Conservation (phyloP, 2,329 filamentous ascomycete genomes). For the Diplodia scrobiculata region DNA sequence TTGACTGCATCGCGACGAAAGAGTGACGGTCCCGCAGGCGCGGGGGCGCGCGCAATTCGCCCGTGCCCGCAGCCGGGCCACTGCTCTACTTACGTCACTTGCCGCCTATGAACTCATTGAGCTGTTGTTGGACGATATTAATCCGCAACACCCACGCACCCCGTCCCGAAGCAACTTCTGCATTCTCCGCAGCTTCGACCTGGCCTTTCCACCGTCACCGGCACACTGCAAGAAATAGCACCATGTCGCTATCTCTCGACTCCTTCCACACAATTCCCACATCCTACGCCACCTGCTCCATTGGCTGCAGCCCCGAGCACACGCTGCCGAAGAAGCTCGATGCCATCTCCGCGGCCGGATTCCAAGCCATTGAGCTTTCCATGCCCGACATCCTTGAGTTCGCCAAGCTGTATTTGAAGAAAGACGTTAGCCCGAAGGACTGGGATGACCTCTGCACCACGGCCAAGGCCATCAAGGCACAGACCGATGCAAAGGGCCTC, state of each 20-base stretch:
- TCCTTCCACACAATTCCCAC: slow-evolving; percentile 50
- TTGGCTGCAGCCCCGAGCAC: slow-evolving; percentile 52
- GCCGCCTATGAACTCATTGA: slow-evolving; percentile 12
- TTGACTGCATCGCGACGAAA: background rate
- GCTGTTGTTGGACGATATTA: background rate
- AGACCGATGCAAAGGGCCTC: slow-evolving; percentile 59
- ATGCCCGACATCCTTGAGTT: slow-evolving; percentile 72
- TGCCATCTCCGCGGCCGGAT: slow-evolving; percentile 66
- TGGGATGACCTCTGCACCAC: slow-evolving; percentile 61
- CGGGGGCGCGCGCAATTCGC: too few species aligned
- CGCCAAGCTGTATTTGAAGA: slow-evolving; percentile 55
- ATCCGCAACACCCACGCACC: background rate
- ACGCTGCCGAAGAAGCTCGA: slow-evolving; percentile 63
- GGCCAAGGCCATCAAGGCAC: slow-evolving; percentile 56
- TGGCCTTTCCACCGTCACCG: background rate
- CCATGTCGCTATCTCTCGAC: slow-evolving; percentile 43
- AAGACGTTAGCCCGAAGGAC: slow-evolving; percentile 59
- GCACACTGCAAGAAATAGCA: background rate
- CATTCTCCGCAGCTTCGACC: background rate
- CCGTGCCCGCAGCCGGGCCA: too few species aligned
- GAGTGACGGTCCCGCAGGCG: background rate
- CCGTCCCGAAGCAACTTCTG: too few species aligned
- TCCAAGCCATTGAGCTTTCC: slow-evolving; percentile 70
- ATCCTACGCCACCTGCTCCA: slow-evolving; percentile 60
- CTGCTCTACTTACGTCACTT: slow-evolving; percentile 7